phyloP scores from a whole-genome alignment of 306 rosid species.

The Cicer bijugum region DNA sequence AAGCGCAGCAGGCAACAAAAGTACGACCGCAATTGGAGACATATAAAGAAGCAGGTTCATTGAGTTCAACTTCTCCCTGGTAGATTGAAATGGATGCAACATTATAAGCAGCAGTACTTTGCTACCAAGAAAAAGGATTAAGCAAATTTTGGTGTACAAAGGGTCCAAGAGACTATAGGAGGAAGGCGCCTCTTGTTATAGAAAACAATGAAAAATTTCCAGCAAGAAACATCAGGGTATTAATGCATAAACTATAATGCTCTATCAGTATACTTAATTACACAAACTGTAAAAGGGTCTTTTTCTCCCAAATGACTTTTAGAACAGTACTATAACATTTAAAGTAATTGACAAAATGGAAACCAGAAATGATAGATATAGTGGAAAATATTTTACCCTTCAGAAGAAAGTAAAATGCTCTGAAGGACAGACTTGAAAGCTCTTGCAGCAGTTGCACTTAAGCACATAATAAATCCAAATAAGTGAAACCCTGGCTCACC shows the following conservation, averaged over 20 bases:
- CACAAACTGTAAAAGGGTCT: not conserved
- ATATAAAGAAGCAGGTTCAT: conserved; percentile 93
- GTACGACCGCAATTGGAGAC: conserved; percentile 87
- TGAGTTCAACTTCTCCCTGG: conserved; percentile 96
- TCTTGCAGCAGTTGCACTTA: conserved; percentile 97
- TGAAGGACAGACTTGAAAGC: conserved; percentile 99
- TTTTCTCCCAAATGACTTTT: conserved; percentile 16
- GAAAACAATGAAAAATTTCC: too few relatives aligned
- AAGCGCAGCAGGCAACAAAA: conserved; percentile 85
- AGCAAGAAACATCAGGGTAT: too few relatives aligned
- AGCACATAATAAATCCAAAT: conserved; percentile 93
- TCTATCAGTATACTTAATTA: not conserved
- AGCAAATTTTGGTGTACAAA: not conserved
- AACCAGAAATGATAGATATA: conserved; percentile 26
- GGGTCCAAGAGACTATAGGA: not conserved
- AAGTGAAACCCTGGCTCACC: conserved; percentile 94
- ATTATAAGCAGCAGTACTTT: conserved; percentile 20
- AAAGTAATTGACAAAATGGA: conserved; percentile 22
- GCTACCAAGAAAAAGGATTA: not conserved
- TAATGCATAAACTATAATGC: not conserved
- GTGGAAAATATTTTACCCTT: conserved; percentile 68
- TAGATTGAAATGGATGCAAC: conserved; percentile 37
- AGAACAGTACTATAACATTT: conserved; percentile 26
- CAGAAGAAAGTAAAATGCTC: conserved; percentile 93
- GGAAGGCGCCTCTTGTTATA: too few relatives aligned